These are phyloP conservation scores for Nakaseomyces glabratus DNA, from an alignment of 1,139 yeast species.

Conservation along the genomic window DNA sequence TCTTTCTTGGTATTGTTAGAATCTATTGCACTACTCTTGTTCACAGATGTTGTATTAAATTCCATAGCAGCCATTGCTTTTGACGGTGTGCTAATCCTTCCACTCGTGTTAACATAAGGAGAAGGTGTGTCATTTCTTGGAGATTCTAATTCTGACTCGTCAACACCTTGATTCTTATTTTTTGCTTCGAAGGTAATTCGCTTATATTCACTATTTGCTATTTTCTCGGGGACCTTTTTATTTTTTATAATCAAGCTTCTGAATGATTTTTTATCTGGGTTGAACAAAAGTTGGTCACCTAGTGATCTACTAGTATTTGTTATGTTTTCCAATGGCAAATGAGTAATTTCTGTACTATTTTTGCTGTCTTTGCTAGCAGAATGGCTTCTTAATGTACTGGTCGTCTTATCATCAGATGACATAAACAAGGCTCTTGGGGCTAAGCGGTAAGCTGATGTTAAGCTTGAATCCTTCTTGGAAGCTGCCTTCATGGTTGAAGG, in stretches of 20 bases:
- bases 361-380: neutral
- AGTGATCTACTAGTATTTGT: constrained; percentile 3
- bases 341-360: neutral
- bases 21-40: neutral
- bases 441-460: constrained; percentile 56
- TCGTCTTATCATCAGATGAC: constrained; percentile 10
- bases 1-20: neutral
- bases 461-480: constrained; percentile 48
- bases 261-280: constrained; percentile 25
- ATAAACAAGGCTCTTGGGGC: constrained; percentile 34
- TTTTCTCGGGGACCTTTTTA: constrained; percentile 12
- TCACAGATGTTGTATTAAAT: neutral
- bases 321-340: neutral
- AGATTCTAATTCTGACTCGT: constrained; percentile 9
- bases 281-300: constrained; percentile 17
- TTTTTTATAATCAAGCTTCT: constrained; percentile 21
- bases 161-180: constrained; percentile 15
- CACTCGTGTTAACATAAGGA: constrained; percentile 9
- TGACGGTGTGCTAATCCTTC: neutral
- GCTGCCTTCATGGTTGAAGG: constrained; percentile 34
- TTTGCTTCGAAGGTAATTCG: constrained; percentile 16
- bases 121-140: constrained; percentile 14
- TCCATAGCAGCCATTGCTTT: neutral
- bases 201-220: constrained; percentile 10
- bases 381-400: too few species aligned